A percentile compares a stretch with the other conserved stretches of the same genome.
Evolutionary conservation across 768 basidiomycete species (phyloP).

Genomic region (Lentinula lateritia): DNA sequence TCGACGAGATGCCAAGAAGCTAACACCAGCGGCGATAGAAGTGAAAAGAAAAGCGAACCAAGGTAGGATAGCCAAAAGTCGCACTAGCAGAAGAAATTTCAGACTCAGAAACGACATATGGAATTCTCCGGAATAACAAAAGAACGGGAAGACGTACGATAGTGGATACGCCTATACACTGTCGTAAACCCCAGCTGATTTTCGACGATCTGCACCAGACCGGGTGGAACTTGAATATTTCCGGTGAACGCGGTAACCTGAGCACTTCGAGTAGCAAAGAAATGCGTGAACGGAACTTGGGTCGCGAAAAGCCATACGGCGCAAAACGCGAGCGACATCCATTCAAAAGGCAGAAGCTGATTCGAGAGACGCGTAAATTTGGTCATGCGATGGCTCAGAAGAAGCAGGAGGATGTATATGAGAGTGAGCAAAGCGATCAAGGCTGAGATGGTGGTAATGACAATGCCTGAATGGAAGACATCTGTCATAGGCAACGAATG

Average conservation of each 20-base stretch:
- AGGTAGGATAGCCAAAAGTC: conserved; percentile 27
- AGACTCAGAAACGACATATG: not conserved
- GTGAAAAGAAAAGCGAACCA: conserved; percentile 34
- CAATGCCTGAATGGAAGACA: conserved; percentile 30
- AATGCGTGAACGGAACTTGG: conserved; percentile 37
- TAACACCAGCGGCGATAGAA: conserved; percentile 23
- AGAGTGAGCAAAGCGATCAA: conserved; percentile 25
- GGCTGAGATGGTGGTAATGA: conserved; percentile 28
- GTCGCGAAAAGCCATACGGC: conserved; percentile 39
- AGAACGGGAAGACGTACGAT: conserved; percentile 24
- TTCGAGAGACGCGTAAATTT: conserved; percentile 8
- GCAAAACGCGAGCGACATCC: conserved; percentile 30
- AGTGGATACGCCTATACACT: conserved; percentile 29
- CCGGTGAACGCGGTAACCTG: conserved; percentile 31
- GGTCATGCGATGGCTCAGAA: not conserved
- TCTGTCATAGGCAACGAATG: conserved; percentile 19
- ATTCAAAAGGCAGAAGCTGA: conserved; percentile 25
- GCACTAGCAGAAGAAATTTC: conserved; percentile 18
- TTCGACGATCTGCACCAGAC: conserved; percentile 25
- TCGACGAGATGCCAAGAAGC: conserved; percentile 19
- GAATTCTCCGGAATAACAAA: not conserved
- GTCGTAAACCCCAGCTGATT: conserved; percentile 25
- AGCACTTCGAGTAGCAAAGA: conserved; percentile 34
- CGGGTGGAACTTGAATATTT: conserved; percentile 22
- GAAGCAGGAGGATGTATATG: conserved; percentile 18